phyloP scores from a whole-genome alignment of 78 protist species.

The Capsaspora owczarzaki region DNA sequence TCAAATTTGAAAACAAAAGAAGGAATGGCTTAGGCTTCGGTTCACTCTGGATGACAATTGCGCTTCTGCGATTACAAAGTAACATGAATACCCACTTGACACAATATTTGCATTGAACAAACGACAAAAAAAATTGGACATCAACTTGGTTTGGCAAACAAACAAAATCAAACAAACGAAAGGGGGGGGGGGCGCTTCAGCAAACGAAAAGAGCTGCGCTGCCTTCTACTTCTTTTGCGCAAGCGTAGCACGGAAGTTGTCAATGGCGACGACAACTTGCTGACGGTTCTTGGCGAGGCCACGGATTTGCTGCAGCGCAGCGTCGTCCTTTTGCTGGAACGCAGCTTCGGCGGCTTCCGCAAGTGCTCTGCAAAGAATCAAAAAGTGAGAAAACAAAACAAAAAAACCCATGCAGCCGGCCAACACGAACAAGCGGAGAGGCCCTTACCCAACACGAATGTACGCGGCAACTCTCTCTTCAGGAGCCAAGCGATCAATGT shows the following conservation, averaged over 20 bases:
- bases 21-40: no score
- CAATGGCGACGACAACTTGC: background rate
- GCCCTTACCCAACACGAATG: background rate
- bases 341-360: conserved; percentile 22
- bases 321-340: background rate
- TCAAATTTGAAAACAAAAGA: no score
- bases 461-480: background rate
- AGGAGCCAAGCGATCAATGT: background rate
- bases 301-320: background rate
- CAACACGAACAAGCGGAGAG: background rate
- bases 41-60: no score
- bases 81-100: no score
- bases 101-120: no score
- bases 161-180: no score
- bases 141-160: no score
- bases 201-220: no score
- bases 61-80: no score
- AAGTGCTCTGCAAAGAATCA: background rate
- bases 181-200: no score
- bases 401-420: background rate
- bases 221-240: no score
- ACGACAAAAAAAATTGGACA: no score
- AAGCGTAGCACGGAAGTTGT: background rate
- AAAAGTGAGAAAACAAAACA: background rate
- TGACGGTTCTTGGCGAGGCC: background rate